phyloP scores from a whole-genome alignment of 306 rosid species.

The Cyamopsis tetragonoloba region DNA sequence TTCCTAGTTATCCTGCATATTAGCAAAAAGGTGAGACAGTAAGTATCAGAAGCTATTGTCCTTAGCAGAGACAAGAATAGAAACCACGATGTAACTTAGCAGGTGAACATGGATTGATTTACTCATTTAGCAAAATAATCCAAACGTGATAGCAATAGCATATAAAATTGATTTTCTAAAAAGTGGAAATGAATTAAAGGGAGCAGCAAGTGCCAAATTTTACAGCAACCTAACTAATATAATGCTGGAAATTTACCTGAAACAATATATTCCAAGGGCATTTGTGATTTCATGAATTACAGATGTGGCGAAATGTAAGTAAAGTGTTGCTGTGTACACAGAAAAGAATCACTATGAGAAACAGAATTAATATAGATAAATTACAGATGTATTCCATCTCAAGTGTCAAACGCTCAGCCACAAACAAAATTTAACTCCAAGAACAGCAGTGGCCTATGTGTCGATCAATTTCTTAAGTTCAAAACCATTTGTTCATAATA shows the following conservation, averaged over 20 bases:
- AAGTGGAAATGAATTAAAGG: slow-evolving; percentile 4
- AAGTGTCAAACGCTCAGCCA: background rate
- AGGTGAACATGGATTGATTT: background rate
- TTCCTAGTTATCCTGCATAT: slow-evolving; percentile 83
- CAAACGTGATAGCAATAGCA: background rate
- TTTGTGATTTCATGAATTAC: slow-evolving; percentile 75
- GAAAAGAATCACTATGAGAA: slow-evolving; percentile 10
- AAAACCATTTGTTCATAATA: background rate
- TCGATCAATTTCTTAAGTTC: slow-evolving; percentile 3
- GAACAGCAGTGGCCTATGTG: background rate
- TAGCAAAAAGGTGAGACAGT: background rate
- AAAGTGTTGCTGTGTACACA: slow-evolving; percentile 54
- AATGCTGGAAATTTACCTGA: slow-evolving; percentile 60
- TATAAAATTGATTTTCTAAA: background rate
- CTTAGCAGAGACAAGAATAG: background rate
- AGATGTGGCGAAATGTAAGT: slow-evolving; percentile 76
- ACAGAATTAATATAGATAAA: background rate
- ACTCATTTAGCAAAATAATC: background rate
- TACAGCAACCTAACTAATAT: background rate
- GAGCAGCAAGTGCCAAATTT: background rate
- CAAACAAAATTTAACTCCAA: background rate
- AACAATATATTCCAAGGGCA: slow-evolving; percentile 89
- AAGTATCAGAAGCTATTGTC: slow-evolving; percentile 6
- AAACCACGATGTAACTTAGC: background rate
- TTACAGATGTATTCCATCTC: background rate